A percentile compares a stretch with the other conserved stretches of the same genome.
Conservation (phyloP, 225 moss, liverwort and hornwort genomes). For the Sphagnum tenellum region DNA sequence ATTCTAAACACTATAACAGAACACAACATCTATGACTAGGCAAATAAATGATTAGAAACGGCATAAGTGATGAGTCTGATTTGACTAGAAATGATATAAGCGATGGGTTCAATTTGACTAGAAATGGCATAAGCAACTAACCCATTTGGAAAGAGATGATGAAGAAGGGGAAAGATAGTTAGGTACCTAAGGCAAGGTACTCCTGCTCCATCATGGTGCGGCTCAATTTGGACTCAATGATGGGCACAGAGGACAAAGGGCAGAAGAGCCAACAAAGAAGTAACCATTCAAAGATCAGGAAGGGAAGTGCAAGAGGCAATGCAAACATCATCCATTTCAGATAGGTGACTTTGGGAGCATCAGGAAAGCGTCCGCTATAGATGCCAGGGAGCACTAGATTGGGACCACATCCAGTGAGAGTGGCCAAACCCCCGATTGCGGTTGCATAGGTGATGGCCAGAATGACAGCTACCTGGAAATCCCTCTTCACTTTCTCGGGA, state of each 20-base stretch:
- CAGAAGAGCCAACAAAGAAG: conserved; percentile 1
- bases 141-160: background rate
- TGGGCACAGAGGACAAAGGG: conserved; percentile 2
- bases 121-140: too few species aligned
- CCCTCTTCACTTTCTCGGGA: background rate
- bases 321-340: conserved; percentile 6
- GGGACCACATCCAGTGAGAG: conserved; percentile 4
- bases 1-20: too few species aligned
- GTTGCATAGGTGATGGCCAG: conserved; percentile 4
- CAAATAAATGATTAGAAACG: too few species aligned
- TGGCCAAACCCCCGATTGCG: conserved; percentile 1
- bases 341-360: background rate
- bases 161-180: too few species aligned
- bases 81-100: too few species aligned
- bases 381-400: conserved; percentile 3
- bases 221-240: conserved; percentile 3
- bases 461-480: conserved; percentile 1
- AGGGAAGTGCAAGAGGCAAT: background rate
- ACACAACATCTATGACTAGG: background rate
- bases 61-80: too few species aligned
- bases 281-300: conserved; percentile 1
- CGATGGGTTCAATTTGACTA: too few species aligned
- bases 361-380: conserved; percentile 4
- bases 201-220: conserved; percentile 5
- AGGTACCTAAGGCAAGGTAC: conserved; percentile 2